A percentile compares a stretch with the other conserved stretches of the same genome.
phyloP scores from a whole-genome alignment of 345 rosid genomes.

The Mallotus nudiflorus region DNA sequence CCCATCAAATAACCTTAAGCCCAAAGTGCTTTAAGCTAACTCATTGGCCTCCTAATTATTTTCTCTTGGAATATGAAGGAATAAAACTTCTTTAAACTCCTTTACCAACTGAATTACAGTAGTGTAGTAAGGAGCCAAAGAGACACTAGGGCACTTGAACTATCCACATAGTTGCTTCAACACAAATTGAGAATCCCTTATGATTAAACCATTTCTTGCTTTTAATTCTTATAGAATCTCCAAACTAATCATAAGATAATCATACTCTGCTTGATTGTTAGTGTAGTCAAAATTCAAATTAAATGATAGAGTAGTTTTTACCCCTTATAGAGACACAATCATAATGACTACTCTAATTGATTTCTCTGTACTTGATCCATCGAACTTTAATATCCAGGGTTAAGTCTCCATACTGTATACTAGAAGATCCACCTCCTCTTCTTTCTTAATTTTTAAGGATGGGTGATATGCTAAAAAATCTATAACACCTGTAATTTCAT shows the following conservation, averaged over 20 bases:
- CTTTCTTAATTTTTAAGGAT: not conserved
- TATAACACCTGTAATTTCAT: not conserved
- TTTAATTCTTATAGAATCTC: not conserved
- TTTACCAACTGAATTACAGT: no score
- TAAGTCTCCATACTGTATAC: not conserved
- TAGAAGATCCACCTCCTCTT: not conserved
- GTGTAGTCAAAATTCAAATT: not conserved
- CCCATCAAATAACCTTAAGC: not conserved
- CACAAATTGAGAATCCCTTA: not conserved
- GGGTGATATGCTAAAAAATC: no score
- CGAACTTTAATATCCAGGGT: no score
- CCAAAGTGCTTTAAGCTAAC: no score
- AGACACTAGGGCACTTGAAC: not conserved
- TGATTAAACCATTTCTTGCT: not conserved
- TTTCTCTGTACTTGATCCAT: not conserved
- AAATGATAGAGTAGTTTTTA: not conserved
- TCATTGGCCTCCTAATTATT: no score
- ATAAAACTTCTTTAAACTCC: no score
- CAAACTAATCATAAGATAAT: not conserved
- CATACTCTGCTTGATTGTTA: not conserved
- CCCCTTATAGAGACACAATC: not conserved
- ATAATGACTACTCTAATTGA: not conserved
- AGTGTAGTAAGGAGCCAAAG: no score
- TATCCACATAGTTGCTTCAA: not conserved
- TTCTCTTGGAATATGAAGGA: no score